phyloP scores from a whole-genome alignment of 352 stramenopile species.

The Pythium oligandrum region DNA sequence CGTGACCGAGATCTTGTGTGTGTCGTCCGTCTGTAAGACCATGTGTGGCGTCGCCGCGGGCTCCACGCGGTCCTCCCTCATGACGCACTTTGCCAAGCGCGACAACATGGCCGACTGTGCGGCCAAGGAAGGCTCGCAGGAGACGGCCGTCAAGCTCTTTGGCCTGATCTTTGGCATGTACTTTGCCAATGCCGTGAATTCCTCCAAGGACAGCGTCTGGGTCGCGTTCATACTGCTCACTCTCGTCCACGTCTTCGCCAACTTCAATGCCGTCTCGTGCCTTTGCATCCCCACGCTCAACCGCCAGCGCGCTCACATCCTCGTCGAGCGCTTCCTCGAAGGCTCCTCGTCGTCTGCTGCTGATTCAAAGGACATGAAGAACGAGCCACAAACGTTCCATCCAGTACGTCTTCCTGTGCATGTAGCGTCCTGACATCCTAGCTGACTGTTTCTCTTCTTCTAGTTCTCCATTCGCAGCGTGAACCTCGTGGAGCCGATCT shows the following conservation, averaged over 20 bases:
- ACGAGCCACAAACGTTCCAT: conserved; percentile 18
- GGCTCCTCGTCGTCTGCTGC: conserved; percentile 3
- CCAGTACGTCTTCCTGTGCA: too few species aligned
- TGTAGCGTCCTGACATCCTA: too few species aligned
- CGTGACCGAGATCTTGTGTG: conserved; percentile 67
- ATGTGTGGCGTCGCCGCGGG: conserved; percentile 94
- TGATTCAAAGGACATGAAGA: conserved; percentile 20
- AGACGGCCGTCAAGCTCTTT: conserved; percentile 93
- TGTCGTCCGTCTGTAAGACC: conserved; percentile 91
- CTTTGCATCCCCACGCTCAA: conserved; percentile 91
- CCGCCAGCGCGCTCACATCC: conserved; percentile 39
- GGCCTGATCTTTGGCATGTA: conserved; percentile 89
- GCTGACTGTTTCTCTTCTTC: conserved; percentile 6
- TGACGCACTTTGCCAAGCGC: conserved; percentile 84
- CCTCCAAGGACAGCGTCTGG: conserved; percentile 71
- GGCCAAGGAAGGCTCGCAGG: conserved; percentile 95
- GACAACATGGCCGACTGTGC: conserved; percentile 91
- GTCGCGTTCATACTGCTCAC: conserved; percentile 91
- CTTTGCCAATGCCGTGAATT: conserved; percentile 72
- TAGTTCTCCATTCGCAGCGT: conserved; percentile 61
- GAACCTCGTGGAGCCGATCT: conserved; percentile 53
- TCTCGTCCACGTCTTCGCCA: conserved; percentile 91
- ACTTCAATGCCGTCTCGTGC: conserved; percentile 89
- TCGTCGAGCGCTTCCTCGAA: conserved; percentile 51
- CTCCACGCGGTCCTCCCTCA: conserved; percentile 91